Evolutionary conservation across 2,329 filamentous ascomycete species (phyloP).

Genomic region (Penicillium sclerotigenum): DNA sequence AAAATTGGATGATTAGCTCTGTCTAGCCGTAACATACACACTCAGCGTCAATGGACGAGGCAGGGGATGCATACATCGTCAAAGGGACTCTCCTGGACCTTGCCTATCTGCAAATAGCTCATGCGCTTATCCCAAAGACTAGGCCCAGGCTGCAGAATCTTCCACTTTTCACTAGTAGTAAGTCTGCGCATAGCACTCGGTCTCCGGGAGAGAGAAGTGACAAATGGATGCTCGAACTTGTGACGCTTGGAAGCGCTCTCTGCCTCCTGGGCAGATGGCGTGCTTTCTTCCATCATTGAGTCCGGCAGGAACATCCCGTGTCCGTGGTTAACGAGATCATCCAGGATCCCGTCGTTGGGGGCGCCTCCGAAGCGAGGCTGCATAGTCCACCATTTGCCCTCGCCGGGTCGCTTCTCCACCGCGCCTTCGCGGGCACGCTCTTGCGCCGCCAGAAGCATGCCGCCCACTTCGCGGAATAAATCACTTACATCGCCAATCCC

Average conservation of each 20-base stretch:
- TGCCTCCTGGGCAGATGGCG: constrained; percentile 22
- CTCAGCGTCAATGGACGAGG: not conserved
- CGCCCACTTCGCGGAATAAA: constrained; percentile 56
- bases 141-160: constrained; percentile 49
- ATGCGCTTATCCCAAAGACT: constrained; percentile 57
- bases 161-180: constrained; percentile 52
- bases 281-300: constrained; percentile 26
- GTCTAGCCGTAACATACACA: not conserved
- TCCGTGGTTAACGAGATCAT: constrained; percentile 31
- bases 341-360: constrained; percentile 36
- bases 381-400: constrained; percentile 60
- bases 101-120: constrained; percentile 57
- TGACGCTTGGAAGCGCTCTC: constrained; percentile 40
- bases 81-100: constrained; percentile 45
- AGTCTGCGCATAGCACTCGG: constrained; percentile 41
- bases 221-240: constrained; percentile 34
- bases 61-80: constrained; percentile 52
- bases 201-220: constrained; percentile 30
- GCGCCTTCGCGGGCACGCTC: constrained; percentile 57
- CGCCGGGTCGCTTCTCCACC: constrained; percentile 49
- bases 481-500: constrained; percentile 49
- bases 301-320: constrained; percentile 30
- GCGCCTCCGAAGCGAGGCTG: constrained; percentile 56
- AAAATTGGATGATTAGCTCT: constrained; percentile 1
- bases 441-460: constrained; percentile 57